Conservation (phyloP, 345 rosid species). For the Erucastrum elatum region DNA sequence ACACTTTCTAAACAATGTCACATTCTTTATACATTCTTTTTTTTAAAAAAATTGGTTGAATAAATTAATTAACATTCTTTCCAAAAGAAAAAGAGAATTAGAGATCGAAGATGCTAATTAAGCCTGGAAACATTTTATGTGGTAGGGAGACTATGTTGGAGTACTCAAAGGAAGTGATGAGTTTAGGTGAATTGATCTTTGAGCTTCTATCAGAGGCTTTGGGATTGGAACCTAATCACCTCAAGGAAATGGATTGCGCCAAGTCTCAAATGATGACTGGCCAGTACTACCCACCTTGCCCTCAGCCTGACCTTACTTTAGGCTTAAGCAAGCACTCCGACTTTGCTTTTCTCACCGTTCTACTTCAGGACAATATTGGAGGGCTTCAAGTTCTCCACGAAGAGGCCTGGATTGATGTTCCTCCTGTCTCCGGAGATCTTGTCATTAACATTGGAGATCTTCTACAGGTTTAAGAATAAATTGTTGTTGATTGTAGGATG, state of each 20-base stretch:
- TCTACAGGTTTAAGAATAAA: constrained; percentile 47
- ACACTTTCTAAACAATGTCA: too few relatives aligned
- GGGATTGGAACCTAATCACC: constrained; percentile 44
- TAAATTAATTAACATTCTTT: too few relatives aligned
- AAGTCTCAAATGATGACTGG: constrained; percentile 36
- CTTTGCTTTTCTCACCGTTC: constrained; percentile 51
- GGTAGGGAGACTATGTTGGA: constrained; percentile 45
- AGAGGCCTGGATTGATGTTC: constrained; percentile 54
- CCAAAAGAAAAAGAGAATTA: too few relatives aligned
- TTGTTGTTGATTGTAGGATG: neutral
- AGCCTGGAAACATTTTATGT: neutral
- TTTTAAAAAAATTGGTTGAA: too few relatives aligned
- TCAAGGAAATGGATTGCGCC: constrained; percentile 45
- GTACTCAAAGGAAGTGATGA: constrained; percentile 36
- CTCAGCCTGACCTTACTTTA: constrained; percentile 52
- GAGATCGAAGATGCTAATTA: too few relatives aligned
- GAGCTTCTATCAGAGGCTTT: constrained; percentile 61
- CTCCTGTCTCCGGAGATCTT: constrained; percentile 50
- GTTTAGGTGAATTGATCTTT: constrained; percentile 45
- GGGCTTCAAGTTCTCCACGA: constrained; percentile 62
- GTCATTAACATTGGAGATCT: constrained; percentile 63
- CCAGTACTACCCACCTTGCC: constrained; percentile 64
- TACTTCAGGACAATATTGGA: constrained; percentile 63
- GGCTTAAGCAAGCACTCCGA: constrained; percentile 53
- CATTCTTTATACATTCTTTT: too few relatives aligned